Conservation (phyloP, 2,329 filamentous ascomycete genomes). For the Verticillium zaregamsianum region DNA sequence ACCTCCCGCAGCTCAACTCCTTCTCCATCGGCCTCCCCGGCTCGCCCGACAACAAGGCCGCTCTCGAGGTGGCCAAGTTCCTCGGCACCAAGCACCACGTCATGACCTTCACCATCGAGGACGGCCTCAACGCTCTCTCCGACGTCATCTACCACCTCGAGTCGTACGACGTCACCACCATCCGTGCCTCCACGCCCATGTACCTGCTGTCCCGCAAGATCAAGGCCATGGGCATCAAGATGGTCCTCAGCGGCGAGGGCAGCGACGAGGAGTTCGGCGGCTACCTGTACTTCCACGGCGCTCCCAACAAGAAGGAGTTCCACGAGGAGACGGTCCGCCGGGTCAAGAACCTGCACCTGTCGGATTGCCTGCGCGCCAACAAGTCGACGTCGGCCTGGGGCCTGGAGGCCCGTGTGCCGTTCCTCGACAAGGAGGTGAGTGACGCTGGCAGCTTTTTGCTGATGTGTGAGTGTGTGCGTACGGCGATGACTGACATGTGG, state of each 20-base stretch:
- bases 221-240: constrained; percentile 99
- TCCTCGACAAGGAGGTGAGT: constrained; percentile 83
- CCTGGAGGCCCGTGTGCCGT: constrained; percentile 94
- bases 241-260: constrained; percentile 96
- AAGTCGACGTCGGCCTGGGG: constrained; percentile 99
- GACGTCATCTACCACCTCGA: constrained; percentile 99
- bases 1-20: constrained; percentile 92
- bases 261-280: constrained; percentile 98
- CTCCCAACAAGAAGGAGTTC: constrained; percentile 86
- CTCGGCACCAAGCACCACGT: constrained; percentile 97
- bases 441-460: neutral
- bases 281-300: constrained; percentile 97
- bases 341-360: constrained; percentile 92
- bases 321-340: constrained; percentile 92
- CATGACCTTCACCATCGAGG: constrained; percentile 97
- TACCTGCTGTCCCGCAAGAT: constrained; percentile 97
- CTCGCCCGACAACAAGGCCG: constrained; percentile 88
- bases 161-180: constrained; percentile 96
- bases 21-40: constrained; percentile 96
- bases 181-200: constrained; percentile 97
- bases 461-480: no score
- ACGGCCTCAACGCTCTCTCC: constrained; percentile 91
- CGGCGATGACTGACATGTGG: neutral
- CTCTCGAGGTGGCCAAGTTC: constrained; percentile 90
- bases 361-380: constrained; percentile 97